Conservation (phyloP, 441 rosid genomes). For the Euphorbia celastroides region DNA sequence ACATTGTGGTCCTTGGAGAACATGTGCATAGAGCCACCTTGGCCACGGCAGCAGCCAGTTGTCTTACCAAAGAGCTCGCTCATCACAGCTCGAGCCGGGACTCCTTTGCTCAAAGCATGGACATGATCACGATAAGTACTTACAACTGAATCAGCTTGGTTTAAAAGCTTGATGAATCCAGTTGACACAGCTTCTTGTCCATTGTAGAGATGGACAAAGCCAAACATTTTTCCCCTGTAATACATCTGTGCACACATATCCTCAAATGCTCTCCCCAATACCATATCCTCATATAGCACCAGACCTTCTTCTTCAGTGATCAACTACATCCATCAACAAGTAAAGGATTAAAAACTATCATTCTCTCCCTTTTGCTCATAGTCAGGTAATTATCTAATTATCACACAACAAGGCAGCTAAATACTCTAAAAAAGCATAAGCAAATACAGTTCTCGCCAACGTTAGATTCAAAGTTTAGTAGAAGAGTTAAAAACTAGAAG, state of each 20-base stretch:
- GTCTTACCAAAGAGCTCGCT: constrained; percentile 91
- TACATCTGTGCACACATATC: constrained; percentile 99
- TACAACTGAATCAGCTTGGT: constrained; percentile 59
- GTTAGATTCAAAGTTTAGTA: neutral
- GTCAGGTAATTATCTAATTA: neutral
- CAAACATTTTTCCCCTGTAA: constrained; percentile 96
- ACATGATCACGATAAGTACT: constrained; percentile 96
- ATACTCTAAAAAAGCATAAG: neutral
- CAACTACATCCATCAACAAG: constrained; percentile 35
- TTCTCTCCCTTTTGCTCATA: neutral
- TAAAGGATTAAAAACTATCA: constrained; percentile 7
- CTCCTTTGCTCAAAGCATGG: constrained; percentile 94
- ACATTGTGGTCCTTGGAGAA: constrained; percentile 88
- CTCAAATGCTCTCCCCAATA: constrained; percentile 80
- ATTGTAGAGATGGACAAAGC: constrained; percentile 92
- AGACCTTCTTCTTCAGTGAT: constrained; percentile 90
- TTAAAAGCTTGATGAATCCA: constrained; percentile 80
- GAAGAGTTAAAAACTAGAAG: neutral
- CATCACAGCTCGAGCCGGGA: constrained; percentile 88
- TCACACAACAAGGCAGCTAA: neutral
- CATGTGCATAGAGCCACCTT: constrained; percentile 99
- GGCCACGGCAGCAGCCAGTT: constrained; percentile 93
- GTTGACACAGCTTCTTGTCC: constrained; percentile 97
- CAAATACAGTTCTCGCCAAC: neutral
- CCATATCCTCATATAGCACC: constrained; percentile 79